phyloP scores from a whole-genome alignment of 768 basidiomycete species.

The Dictyophora rubrovolvata region DNA sequence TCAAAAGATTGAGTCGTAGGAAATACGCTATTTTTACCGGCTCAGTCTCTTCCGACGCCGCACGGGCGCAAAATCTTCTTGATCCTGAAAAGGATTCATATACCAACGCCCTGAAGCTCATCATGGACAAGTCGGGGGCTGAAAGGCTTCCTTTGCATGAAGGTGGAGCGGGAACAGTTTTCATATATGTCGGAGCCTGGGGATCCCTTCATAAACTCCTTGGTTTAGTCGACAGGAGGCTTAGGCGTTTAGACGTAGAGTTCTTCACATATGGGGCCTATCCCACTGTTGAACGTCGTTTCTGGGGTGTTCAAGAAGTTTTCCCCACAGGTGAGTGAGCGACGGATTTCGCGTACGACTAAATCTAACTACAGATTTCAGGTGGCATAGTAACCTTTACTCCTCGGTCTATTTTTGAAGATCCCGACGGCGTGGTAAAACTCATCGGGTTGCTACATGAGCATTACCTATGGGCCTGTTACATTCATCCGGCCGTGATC shows the following conservation, averaged over 20 bases:
- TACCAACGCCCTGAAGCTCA: conserved; percentile 29
- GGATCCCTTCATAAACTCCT: conserved; percentile 38
- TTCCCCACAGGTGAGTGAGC: conserved; percentile 50
- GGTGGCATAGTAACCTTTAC: conserved; percentile 71
- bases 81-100: conserved; percentile 24
- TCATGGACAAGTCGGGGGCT: conserved; percentile 35
- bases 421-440: conserved; percentile 38
- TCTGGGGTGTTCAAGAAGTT: conserved; percentile 58
- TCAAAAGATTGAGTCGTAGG: conserved; percentile 33
- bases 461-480: conserved; percentile 62
- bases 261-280: conserved; percentile 67
- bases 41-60: neutral
- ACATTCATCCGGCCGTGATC: conserved; percentile 53
- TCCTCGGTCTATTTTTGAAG: conserved; percentile 44
- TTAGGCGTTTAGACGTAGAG: conserved; percentile 34
- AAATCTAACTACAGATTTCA: conserved; percentile 17
- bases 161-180: conserved; percentile 40
- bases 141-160: conserved; percentile 4
- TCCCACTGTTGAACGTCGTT: conserved; percentile 33
- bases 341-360: neutral
- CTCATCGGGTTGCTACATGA: conserved; percentile 40
- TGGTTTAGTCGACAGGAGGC: conserved; percentile 36
- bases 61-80: too few relatives aligned
- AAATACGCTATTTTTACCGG: conserved; percentile 41
- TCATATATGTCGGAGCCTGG: conserved; percentile 55